Percentiles rank a stretch among this genome's conserved stretches.
Evolutionary conservation across 768 basidiomycete species (phyloP).

Genomic region (Sarcodon sp.): DNA sequence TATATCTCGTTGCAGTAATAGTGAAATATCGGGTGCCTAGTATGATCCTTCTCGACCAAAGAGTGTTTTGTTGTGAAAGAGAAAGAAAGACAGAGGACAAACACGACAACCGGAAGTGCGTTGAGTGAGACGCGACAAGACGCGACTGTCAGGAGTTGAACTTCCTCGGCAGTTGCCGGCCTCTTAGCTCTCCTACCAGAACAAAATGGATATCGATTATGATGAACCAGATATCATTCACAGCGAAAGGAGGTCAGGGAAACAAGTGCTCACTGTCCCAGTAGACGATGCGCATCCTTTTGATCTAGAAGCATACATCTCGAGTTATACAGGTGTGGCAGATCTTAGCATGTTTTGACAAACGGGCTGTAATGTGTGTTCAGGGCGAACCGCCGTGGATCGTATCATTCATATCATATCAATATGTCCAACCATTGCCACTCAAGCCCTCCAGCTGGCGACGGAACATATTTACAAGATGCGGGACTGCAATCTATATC

Average conservation of each 20-base stretch:
- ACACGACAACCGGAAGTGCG: neutral
- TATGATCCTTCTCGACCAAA: no score
- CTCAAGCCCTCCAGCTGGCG: slow-evolving; percentile 59
- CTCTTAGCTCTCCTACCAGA: neutral
- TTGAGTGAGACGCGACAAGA: neutral
- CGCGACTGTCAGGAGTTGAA: neutral
- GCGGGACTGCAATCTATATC: slow-evolving; percentile 54
- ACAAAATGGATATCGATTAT: neutral
- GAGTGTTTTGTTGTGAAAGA: neutral
- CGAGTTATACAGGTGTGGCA: slow-evolving; percentile 60
- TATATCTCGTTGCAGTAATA: no score
- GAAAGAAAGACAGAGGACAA: neutral
- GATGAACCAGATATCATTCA: neutral
- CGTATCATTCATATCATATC: slow-evolving; percentile 58
- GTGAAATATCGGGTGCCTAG: no score
- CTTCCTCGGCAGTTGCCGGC: neutral
- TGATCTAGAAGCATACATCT: slow-evolving; percentile 72
- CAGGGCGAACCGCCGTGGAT: slow-evolving; percentile 68
- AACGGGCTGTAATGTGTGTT: neutral
- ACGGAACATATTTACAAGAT: slow-evolving; percentile 50
- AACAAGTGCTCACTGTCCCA: neutral
- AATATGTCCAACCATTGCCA: slow-evolving; percentile 54
- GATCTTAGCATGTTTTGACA: slow-evolving; percentile 1
- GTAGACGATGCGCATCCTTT: slow-evolving; percentile 79
- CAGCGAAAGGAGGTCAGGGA: neutral